phyloP scores from a whole-genome alignment of 345 rosid species.

The Rhodomyrtus tomentosa region DNA sequence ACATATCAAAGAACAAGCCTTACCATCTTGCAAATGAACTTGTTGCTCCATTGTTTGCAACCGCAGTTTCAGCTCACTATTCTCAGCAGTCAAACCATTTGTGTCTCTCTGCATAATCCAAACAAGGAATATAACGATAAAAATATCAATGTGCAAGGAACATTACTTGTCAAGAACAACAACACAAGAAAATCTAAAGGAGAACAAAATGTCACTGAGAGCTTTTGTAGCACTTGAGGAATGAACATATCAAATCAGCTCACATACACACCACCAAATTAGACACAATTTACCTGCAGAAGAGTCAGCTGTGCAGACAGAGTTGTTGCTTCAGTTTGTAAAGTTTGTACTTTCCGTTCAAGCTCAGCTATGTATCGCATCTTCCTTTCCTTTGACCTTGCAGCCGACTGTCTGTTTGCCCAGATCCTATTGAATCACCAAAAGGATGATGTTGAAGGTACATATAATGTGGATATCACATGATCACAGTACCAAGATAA shows the following conservation, averaged over 20 bases:
- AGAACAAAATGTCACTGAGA: background rate
- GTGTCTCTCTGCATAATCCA: constrained; percentile 6
- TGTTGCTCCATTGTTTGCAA: constrained; percentile 1
- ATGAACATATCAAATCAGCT: background rate
- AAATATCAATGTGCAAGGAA: background rate
- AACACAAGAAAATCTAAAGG: background rate
- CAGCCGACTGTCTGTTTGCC: constrained; percentile 35
- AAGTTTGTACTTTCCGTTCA: constrained; percentile 8
- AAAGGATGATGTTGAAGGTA: background rate
- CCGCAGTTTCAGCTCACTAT: background rate
- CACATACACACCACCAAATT: background rate
- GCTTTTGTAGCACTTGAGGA: background rate
- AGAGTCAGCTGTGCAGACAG: constrained; percentile 9
- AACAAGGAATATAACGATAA: background rate
- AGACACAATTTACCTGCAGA: constrained; percentile 1
- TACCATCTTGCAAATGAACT: constrained; percentile 4
- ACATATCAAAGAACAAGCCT: background rate
- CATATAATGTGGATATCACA: background rate
- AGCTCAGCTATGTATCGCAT: constrained; percentile 10
- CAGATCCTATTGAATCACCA: constrained; percentile 45
- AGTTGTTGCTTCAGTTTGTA: constrained; percentile 9
- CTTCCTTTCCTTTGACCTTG: constrained; percentile 14
- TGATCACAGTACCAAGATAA: background rate
- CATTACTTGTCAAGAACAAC: background rate
- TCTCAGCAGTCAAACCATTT: background rate